Conservation (phyloP, 192 early-diverging fungal species). For the Coemansia sp. region DNA sequence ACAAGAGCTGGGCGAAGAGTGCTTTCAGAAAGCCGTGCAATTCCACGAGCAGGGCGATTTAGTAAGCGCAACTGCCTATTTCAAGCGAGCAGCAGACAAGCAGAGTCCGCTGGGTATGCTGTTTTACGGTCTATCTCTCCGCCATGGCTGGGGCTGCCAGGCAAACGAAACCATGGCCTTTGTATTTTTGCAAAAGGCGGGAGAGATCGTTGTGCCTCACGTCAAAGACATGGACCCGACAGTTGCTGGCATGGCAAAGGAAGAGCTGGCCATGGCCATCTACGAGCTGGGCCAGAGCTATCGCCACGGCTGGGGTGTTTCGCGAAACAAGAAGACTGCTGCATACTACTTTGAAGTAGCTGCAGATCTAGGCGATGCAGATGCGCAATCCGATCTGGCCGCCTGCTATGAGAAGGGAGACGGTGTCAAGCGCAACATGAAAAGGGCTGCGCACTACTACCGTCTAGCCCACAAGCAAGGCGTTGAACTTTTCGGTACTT, state of each 20-base stretch:
- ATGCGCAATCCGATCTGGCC: constrained; percentile 74
- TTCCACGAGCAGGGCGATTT: constrained; percentile 71
- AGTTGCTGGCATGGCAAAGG: constrained; percentile 61
- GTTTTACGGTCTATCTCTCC: constrained; percentile 71
- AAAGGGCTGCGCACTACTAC: constrained; percentile 75
- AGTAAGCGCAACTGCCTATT: constrained; percentile 69
- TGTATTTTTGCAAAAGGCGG: constrained; percentile 69
- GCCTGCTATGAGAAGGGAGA: constrained; percentile 71
- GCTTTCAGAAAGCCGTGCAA: constrained; percentile 63
- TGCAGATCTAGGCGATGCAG: constrained; percentile 75
- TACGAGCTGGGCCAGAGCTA: constrained; percentile 79
- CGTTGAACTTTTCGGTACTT: constrained; percentile 71
- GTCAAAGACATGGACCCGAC: constrained; percentile 60
- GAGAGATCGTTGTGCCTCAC: constrained; percentile 63
- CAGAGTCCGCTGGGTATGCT: constrained; percentile 68
- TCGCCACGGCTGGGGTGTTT: constrained; percentile 78
- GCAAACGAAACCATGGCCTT: constrained; percentile 65
- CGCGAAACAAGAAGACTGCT: constrained; percentile 68
- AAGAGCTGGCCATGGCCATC: constrained; percentile 72
- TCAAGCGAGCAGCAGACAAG: constrained; percentile 65
- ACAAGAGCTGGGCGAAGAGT: constrained; percentile 60
- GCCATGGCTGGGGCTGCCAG: constrained; percentile 80
- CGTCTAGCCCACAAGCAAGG: constrained; percentile 74
- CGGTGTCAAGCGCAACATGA: constrained; percentile 76
- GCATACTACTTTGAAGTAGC: constrained; percentile 82